phyloP scores from a whole-genome alignment of 345 rosid species.

The Pugionium dolabratum region DNA sequence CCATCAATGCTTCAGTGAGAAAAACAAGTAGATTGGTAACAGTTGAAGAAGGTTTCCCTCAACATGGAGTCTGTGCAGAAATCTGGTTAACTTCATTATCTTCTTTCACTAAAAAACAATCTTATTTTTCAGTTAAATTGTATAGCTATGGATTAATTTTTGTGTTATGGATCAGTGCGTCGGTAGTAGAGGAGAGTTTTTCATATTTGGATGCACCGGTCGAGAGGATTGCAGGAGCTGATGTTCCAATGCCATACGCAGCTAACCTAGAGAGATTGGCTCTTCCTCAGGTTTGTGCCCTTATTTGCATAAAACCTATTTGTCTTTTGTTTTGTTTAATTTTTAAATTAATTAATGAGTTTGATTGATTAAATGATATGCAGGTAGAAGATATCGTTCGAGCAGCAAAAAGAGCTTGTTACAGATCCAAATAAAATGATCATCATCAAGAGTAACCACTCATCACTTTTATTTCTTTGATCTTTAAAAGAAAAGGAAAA shows the following conservation, averaged over 20 bases:
- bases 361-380: neutral
- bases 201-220: conserved; percentile 81
- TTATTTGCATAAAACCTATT: neutral
- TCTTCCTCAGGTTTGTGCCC: conserved; percentile 68
- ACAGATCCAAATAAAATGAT: conserved; percentile 47
- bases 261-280: conserved; percentile 89
- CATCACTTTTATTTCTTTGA: conserved; percentile 34
- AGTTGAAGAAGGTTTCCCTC: conserved; percentile 95
- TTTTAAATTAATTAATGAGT: too few species aligned
- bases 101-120: neutral
- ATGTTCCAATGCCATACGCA: conserved; percentile 92
- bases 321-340: neutral
- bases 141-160: too few species aligned
- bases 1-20: conserved; percentile 85
- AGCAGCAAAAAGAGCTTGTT: conserved; percentile 82
- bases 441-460: neutral
- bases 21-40: conserved; percentile 96
- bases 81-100: conserved; percentile 56
- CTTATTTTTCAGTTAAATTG: too few species aligned
- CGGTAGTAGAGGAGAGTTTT: conserved; percentile 85
- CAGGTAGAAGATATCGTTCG: conserved; percentile 78
- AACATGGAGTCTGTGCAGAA: conserved; percentile 94
- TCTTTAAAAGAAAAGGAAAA: conserved; percentile 33
- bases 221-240: conserved; percentile 90
- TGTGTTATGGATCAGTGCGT: conserved; percentile 46